These are phyloP conservation scores for Mychonastes homosphaera DNA, from an alignment of 139 green algal species.

Conservation along the genomic window DNA sequence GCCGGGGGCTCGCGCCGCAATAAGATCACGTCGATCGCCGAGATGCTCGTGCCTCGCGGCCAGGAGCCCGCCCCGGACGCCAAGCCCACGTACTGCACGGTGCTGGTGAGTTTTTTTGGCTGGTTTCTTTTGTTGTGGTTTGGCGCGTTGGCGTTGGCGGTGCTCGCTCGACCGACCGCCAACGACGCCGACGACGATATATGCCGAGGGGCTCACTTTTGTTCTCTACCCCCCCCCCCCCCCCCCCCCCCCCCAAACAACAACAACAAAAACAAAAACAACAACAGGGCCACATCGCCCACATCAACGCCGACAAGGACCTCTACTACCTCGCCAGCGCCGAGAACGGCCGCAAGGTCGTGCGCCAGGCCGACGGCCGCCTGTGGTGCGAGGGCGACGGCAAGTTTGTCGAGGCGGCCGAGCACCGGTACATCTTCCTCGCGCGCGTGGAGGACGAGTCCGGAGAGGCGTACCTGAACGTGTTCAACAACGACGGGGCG, in stretches of 20 bases:
- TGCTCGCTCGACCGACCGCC: not conserved
- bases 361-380: constrained; percentile 31
- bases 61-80: constrained; percentile 31
- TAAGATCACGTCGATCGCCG: constrained; percentile 20
- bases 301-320: constrained; percentile 50
- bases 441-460: constrained; percentile 37
- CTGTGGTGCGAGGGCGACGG: constrained; percentile 59
- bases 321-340: constrained; percentile 78
- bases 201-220: not conserved
- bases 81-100: constrained; percentile 43
- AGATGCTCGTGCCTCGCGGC: constrained; percentile 9
- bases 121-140: not conserved
- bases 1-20: not conserved
- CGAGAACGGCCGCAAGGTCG: constrained; percentile 75
- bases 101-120: not conserved
- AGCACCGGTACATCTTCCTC: constrained; percentile 56
- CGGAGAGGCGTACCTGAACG: constrained; percentile 31
- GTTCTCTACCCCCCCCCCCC: not conserved
- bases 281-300: constrained; percentile 27
- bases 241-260: not conserved
- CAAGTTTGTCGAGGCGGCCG: constrained; percentile 20
- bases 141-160: not conserved
- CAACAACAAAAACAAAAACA: not conserved
- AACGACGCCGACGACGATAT: not conserved
- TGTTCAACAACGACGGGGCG: constrained; percentile 57